A percentile compares a stretch with the other conserved stretches of the same genome.
phyloP scores from a whole-genome alignment of 257 asterid genomes.

The Solanum sparsipilum region DNA sequence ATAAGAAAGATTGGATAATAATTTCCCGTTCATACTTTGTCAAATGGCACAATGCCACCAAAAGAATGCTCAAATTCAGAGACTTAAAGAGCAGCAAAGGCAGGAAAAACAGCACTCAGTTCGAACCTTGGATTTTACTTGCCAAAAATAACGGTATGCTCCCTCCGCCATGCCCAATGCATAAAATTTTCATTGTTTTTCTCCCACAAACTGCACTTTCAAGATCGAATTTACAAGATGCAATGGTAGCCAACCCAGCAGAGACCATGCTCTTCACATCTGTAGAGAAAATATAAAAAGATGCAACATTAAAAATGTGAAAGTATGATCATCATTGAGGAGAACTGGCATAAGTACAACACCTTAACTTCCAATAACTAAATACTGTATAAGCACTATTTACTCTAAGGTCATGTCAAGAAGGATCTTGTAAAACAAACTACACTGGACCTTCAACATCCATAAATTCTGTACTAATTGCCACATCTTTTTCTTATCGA shows the following conservation, averaged over 20 bases:
- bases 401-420: not conserved
- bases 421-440: not conserved
- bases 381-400: not conserved
- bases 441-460: not conserved
- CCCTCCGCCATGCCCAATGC: constrained; percentile 98
- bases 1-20: not conserved
- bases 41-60: not conserved
- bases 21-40: not conserved
- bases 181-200: constrained; percentile 48
- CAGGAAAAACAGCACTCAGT: not conserved
- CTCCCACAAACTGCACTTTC: constrained; percentile 49
- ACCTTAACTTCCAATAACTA: not conserved
- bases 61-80: not conserved
- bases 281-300: constrained; percentile 11
- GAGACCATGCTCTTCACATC: constrained; percentile 92
- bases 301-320: not conserved
- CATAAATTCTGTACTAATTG: not conserved
- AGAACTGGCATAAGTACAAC: not conserved
- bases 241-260: constrained; percentile 54
- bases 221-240: constrained; percentile 42
- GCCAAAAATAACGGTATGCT: constrained; percentile 84
- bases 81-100: not conserved
- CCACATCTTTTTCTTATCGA: not conserved
- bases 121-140: constrained; percentile 56
- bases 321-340: not conserved